A percentile compares a stretch with the other conserved stretches of the same genome.
These are phyloP conservation scores for Inonotus hispidus DNA, from an alignment of 1,284 basidiomycete genomes.

Conservation along the genomic window DNA sequence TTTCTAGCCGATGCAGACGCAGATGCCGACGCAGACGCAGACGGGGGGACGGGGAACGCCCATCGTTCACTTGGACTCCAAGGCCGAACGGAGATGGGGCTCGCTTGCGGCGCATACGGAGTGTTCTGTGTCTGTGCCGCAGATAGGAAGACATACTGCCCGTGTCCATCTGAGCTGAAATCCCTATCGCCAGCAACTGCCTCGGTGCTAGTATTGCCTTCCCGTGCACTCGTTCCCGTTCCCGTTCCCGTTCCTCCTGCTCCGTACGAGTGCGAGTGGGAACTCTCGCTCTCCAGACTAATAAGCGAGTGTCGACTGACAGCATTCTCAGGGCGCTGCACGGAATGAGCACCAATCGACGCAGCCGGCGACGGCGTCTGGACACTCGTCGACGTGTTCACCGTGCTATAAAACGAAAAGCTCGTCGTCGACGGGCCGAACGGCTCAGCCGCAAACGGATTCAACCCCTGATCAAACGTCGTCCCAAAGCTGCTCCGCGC, in stretches of 20 bases:
- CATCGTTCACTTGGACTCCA: slow-evolving; percentile 17
- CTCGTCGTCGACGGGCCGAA: not conserved
- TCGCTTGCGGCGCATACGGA: not conserved
- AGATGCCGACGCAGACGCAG: not conserved
- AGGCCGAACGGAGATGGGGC: slow-evolving; percentile 15
- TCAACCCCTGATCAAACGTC: slow-evolving; percentile 10
- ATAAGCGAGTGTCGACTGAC: slow-evolving; percentile 3
- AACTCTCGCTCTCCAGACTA: slow-evolving; percentile 2
- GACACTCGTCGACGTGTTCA: not conserved
- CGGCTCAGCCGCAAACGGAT: slow-evolving; percentile 6
- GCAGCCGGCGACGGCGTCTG: not conserved
- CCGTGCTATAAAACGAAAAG: slow-evolving; percentile 1
- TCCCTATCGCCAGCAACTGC: not conserved
- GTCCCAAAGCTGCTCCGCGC: slow-evolving; percentile 17
- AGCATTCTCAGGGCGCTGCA: not conserved
- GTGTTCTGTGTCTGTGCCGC: not conserved
- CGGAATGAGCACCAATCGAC: too few relatives aligned
- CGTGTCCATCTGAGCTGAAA: not conserved
- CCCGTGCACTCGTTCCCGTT: not conserved
- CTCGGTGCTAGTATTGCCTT: not conserved
- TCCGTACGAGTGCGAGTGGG: not conserved
- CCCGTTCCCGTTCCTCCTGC: too few relatives aligned
- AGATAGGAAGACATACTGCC: slow-evolving; percentile 11
- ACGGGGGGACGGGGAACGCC: slow-evolving; percentile 17
- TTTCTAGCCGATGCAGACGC: not conserved